Conservation (phyloP, 768 basidiomycete species). For the Kwoniella mangroviensis region DNA sequence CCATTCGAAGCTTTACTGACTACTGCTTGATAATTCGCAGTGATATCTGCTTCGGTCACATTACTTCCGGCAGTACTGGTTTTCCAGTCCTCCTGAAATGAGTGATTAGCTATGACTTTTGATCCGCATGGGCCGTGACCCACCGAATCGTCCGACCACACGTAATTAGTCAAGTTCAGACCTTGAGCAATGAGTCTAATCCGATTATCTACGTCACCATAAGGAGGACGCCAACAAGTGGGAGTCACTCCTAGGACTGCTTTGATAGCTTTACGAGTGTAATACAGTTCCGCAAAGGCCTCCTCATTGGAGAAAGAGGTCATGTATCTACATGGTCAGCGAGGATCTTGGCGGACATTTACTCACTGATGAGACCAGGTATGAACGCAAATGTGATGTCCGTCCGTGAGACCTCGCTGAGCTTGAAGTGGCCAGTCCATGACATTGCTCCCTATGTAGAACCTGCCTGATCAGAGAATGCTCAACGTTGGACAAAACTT, state of each 20-base stretch:
- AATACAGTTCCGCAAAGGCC: slow-evolving; percentile 56
- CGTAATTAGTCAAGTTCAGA: slow-evolving; percentile 49
- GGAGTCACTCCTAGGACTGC: slow-evolving; percentile 52
- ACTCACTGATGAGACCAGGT: slow-evolving; percentile 54
- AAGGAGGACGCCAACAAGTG: slow-evolving; percentile 51
- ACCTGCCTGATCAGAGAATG: slow-evolving; percentile 33
- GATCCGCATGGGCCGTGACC: neutral
- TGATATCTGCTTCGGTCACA: slow-evolving; percentile 44
- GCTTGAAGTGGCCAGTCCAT: slow-evolving; percentile 60
- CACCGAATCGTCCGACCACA: slow-evolving; percentile 53
- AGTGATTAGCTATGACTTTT: neutral
- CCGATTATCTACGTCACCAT: slow-evolving; percentile 57
- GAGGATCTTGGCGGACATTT: neutral
- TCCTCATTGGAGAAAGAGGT: slow-evolving; percentile 62
- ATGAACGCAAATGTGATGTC: slow-evolving; percentile 56
- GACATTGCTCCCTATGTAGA: slow-evolving; percentile 61
- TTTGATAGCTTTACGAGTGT: slow-evolving; percentile 51
- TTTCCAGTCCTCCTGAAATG: slow-evolving; percentile 49
- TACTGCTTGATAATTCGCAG: slow-evolving; percentile 52
- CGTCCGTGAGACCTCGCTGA: slow-evolving; percentile 54
- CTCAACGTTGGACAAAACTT: slow-evolving; percentile 12
- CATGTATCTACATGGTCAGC: slow-evolving; percentile 58
- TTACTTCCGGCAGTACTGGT: slow-evolving; percentile 33
- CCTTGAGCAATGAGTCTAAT: slow-evolving; percentile 50
- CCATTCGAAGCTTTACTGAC: slow-evolving; percentile 47